phyloP scores from a whole-genome alignment of 306 rosid genomes.

The Dalbergia cultrata region DNA sequence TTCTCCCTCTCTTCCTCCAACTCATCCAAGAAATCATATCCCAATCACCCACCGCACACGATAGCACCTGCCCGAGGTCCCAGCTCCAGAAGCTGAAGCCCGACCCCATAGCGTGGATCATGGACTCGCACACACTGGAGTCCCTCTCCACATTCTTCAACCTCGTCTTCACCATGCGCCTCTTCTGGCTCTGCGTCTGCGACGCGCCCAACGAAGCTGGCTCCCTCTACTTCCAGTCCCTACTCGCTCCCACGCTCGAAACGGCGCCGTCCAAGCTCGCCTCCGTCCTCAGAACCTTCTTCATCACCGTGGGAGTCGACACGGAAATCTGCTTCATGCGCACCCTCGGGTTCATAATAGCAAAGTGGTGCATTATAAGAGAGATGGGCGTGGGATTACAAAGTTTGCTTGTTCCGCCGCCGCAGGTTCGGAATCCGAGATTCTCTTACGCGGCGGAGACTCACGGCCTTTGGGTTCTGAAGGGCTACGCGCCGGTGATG shows the following conservation, averaged over 20 bases:
- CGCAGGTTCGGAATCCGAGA: constrained; percentile 45
- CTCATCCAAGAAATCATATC: constrained; percentile 89
- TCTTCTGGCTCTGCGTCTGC: constrained; percentile 91
- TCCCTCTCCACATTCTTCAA: constrained; percentile 82
- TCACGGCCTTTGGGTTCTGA: constrained; percentile 80
- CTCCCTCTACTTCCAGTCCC: constrained; percentile 67
- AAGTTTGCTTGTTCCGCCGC: constrained; percentile 43
- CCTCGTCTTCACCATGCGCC: constrained; percentile 74
- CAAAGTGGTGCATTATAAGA: constrained; percentile 70
- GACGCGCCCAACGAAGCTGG: constrained; percentile 84
- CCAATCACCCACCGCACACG: constrained; percentile 74
- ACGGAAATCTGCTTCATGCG: constrained; percentile 89
- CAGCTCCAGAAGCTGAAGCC: constrained; percentile 79
- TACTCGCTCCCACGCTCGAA: constrained; percentile 64
- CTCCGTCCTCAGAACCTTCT: constrained; percentile 70
- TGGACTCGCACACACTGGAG: constrained; percentile 90
- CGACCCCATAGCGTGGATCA: constrained; percentile 83
- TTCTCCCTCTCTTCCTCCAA: constrained; percentile 82
- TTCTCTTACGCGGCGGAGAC: constrained; percentile 79
- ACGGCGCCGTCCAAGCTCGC: constrained; percentile 55
- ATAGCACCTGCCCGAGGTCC: constrained; percentile 84
- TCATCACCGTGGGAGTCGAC: constrained; percentile 77
- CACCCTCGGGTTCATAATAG: constrained; percentile 80
- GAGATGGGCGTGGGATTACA: constrained; percentile 71
- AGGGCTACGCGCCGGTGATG: constrained; percentile 83